These are phyloP conservation scores for Penicillium cosmopolitanum DNA, from an alignment of 495 filamentous ascomycete genomes.

Conservation along the genomic window DNA sequence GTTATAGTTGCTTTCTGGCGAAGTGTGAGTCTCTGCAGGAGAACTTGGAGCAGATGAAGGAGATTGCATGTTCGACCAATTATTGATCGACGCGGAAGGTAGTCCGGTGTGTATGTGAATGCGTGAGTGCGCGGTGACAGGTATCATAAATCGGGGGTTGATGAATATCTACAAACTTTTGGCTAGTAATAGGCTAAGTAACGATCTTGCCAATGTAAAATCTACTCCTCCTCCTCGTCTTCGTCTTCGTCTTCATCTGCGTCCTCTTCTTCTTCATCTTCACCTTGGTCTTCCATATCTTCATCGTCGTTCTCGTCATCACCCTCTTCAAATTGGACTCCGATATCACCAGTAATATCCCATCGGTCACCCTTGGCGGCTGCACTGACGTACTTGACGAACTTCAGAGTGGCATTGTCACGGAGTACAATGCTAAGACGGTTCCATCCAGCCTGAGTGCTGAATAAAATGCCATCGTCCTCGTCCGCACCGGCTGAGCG, in stretches of 20 bases:
- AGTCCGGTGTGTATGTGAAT: background rate
- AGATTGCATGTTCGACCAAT: slow-evolving; percentile 23
- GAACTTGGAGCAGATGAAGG: slow-evolving; percentile 18
- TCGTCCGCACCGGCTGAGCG: slow-evolving; percentile 70
- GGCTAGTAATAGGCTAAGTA: slow-evolving; percentile 2
- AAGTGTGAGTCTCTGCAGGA: slow-evolving; percentile 17
- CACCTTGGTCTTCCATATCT: slow-evolving; percentile 31
- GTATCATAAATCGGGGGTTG: slow-evolving; percentile 2
- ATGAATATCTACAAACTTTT: slow-evolving; percentile 23
- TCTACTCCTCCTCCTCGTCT: slow-evolving; percentile 13
- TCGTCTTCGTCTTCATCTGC: background rate
- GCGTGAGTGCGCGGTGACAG: background rate
- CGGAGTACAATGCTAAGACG: slow-evolving; percentile 84
- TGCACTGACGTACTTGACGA: slow-evolving; percentile 93
- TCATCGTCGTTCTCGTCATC: slow-evolving; percentile 42
- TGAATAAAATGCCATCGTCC: slow-evolving; percentile 91
- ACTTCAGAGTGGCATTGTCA: slow-evolving; percentile 82
- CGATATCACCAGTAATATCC: slow-evolving; percentile 76
- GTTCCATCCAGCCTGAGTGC: slow-evolving; percentile 87
- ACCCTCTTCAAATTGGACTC: slow-evolving; percentile 48
- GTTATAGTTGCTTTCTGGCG: slow-evolving; percentile 17
- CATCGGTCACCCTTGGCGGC: slow-evolving; percentile 86
- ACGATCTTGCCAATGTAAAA: background rate
- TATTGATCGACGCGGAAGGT: slow-evolving; percentile 1
- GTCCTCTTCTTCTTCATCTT: slow-evolving; percentile 13